These are phyloP conservation scores for Exophiala lecanii-corni DNA, from an alignment of 2,329 filamentous ascomycete species.

Conservation along the genomic window DNA sequence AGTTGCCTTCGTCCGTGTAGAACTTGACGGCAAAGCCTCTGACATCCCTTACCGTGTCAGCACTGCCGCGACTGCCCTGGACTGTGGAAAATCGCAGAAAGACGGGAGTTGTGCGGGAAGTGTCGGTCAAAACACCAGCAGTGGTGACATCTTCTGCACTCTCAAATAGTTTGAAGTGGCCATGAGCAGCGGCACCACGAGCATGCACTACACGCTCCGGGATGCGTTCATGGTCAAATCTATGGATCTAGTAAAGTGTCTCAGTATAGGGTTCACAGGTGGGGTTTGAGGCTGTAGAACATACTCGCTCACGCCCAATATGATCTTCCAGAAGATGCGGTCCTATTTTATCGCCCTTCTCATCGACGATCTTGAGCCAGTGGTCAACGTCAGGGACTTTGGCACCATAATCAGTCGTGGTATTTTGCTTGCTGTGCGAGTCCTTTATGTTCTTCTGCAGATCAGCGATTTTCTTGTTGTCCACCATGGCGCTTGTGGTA, in stretches of 20 bases:
- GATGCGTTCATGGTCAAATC: slow-evolving; percentile 71
- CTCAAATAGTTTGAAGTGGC: slow-evolving; percentile 62
- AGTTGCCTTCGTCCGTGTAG: slow-evolving; percentile 73
- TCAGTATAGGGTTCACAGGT: no score
- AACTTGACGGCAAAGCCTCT: slow-evolving; percentile 75
- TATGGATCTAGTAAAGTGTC: slow-evolving; percentile 40
- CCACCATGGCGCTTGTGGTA: slow-evolving; percentile 12
- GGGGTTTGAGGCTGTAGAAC: slow-evolving; percentile 7
- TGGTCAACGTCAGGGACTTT: slow-evolving; percentile 70
- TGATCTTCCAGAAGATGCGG: slow-evolving; percentile 67
- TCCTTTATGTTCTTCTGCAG: slow-evolving; percentile 50
- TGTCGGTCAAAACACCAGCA: slow-evolving; percentile 64
- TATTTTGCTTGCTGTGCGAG: slow-evolving; percentile 52
- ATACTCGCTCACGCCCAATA: slow-evolving; percentile 68
- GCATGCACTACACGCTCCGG: slow-evolving; percentile 66
- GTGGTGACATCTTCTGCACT: slow-evolving; percentile 59
- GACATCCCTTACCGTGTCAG: slow-evolving; percentile 79
- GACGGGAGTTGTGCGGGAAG: slow-evolving; percentile 60
- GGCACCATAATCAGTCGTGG: slow-evolving; percentile 74
- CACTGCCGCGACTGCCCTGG: slow-evolving; percentile 67
- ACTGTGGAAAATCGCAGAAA: slow-evolving; percentile 77
- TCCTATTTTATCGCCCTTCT: slow-evolving; percentile 54
- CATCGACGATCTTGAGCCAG: slow-evolving; percentile 64
- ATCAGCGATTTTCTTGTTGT: slow-evolving; percentile 39
- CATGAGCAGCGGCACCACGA: slow-evolving; percentile 60